phyloP scores from a whole-genome alignment of 805 yeast species.

The Peterozyma toletana region DNA sequence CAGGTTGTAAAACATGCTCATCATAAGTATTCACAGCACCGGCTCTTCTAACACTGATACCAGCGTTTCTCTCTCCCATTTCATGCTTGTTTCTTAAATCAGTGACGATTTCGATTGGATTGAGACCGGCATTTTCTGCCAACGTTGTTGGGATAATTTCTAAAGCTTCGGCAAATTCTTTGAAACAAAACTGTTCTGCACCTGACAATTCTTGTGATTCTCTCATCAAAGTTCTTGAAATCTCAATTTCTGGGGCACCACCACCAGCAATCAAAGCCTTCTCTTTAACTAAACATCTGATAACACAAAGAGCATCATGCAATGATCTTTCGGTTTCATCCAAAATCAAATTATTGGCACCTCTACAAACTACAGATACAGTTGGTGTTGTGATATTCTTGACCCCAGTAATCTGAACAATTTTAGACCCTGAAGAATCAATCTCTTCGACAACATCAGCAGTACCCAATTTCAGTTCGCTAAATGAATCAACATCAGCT shows the following conservation, averaged over 20 bases:
- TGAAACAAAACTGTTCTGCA: conserved; percentile 84
- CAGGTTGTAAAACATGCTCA: conserved; percentile 96
- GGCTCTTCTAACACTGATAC: conserved; percentile 89
- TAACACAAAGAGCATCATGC: conserved; percentile 95
- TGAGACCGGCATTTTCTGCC: conserved; percentile 93
- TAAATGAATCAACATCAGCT: conserved; percentile 88
- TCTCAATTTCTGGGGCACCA: conserved; percentile 95
- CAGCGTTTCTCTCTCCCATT: conserved; percentile 87
- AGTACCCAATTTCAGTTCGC: conserved; percentile 86
- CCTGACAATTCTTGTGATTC: conserved; percentile 74
- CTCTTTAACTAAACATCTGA: conserved; percentile 80
- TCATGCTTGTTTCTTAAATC: conserved; percentile 90
- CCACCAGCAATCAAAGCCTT: conserved; percentile 95
- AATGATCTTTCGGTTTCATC: conserved; percentile 97
- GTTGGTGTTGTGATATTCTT: conserved; percentile 54
- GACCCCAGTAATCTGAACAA: conserved; percentile 82
- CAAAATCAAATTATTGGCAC: conserved; percentile 83
- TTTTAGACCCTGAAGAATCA: conserved; percentile 83
- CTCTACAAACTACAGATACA: conserved; percentile 88
- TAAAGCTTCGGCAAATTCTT: conserved; percentile 85
- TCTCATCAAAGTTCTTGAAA: conserved; percentile 63
- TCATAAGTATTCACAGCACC: conserved; percentile 87
- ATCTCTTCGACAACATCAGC: conserved; percentile 92
- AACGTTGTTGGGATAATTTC: conserved; percentile 91
- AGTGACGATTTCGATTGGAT: conserved; percentile 86